phyloP scores from a whole-genome alignment of 192 early-diverging fungal species.

The Allomyces arbusculus region DNA sequence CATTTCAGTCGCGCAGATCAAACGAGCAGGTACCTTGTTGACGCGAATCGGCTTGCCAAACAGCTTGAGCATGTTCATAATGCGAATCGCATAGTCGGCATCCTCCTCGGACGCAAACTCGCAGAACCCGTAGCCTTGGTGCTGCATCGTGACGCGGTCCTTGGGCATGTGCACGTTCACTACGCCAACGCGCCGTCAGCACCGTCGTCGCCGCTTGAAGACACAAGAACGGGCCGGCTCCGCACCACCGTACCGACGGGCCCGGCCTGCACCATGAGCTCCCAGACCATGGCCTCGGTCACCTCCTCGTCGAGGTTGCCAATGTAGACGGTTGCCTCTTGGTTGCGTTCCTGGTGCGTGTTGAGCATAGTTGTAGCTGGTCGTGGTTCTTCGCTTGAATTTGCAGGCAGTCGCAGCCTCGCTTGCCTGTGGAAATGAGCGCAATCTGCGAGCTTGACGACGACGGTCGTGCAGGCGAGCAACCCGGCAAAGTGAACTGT shows the following conservation, averaged over 20 bases:
- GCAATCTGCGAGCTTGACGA: too few species aligned
- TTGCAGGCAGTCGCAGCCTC: too few species aligned
- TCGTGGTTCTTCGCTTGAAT: too few species aligned
- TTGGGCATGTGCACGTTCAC: constrained; percentile 94
- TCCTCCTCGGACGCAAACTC: constrained; percentile 88
- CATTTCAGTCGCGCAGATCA: too few species aligned
- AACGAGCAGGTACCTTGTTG: constrained; percentile 42
- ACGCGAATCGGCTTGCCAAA: constrained; percentile 87
- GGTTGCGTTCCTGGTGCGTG: constrained; percentile 64
- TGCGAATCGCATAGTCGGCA: constrained; percentile 87
- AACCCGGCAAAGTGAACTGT: too few species aligned
- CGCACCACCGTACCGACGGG: constrained; percentile 44
- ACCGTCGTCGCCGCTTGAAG: too few species aligned
- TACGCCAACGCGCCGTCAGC: not conserved
- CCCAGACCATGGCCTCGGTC: constrained; percentile 86
- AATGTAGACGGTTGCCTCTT: constrained; percentile 92
- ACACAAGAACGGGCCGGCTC: not conserved
- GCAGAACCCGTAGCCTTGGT: constrained; percentile 90
- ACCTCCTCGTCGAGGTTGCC: constrained; percentile 91
- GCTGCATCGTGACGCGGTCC: constrained; percentile 81
- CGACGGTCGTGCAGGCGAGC: too few species aligned
- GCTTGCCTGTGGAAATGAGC: too few species aligned
- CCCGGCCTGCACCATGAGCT: constrained; percentile 94
- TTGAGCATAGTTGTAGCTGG: not conserved
- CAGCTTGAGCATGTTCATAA: constrained; percentile 92